Conservation (phyloP, 306 rosid species). For the Trichosanthes truncata region DNA sequence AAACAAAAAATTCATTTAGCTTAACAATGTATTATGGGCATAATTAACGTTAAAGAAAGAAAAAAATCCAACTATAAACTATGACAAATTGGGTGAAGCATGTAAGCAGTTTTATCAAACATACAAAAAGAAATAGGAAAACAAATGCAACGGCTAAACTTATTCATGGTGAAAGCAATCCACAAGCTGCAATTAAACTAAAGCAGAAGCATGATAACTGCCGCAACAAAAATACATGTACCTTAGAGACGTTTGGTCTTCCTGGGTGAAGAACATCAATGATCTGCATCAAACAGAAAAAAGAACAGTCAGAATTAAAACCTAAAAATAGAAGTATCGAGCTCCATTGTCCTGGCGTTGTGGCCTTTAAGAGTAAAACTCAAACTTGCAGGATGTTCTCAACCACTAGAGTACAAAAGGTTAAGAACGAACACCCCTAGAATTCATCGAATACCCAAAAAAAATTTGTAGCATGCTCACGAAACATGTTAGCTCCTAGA, state of each 20-base stretch:
- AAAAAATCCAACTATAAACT: background rate
- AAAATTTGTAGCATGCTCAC: background rate
- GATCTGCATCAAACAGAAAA: slow-evolving; percentile 3
- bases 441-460: background rate
- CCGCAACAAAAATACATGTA: background rate
- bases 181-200: background rate
- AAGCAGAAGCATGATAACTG: background rate
- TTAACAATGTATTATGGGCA: background rate
- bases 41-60: background rate
- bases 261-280: slow-evolving; percentile 32
- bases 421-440: background rate
- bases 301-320: background rate
- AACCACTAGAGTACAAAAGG: background rate
- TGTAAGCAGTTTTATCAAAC: background rate
- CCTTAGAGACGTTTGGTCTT: slow-evolving; percentile 24
- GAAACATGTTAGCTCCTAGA: background rate
- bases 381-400: background rate
- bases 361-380: background rate
- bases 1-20: background rate
- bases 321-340: background rate
- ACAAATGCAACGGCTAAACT: background rate
- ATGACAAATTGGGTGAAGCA: background rate
- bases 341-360: background rate
- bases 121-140: background rate
- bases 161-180: background rate